Percentiles rank a stretch among this genome's conserved stretches.
phyloP scores from a whole-genome alignment of 2,329 filamentous ascomycete genomes.

The Coniosporium tulheliwenetii region DNA sequence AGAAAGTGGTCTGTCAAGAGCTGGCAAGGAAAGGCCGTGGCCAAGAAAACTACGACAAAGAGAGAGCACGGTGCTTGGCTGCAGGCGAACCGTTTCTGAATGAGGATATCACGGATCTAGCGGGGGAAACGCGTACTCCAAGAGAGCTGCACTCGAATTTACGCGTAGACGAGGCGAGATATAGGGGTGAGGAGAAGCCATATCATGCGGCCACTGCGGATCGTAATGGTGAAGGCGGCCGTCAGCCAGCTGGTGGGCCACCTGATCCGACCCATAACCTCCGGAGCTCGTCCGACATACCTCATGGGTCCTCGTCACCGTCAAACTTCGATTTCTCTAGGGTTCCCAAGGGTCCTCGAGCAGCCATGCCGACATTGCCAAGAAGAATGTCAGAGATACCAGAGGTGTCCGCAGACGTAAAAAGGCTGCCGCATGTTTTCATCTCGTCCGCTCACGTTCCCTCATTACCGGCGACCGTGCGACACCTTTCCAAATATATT shows the following conservation, averaged over 20 bases:
- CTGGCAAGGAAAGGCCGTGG: too few relatives aligned
- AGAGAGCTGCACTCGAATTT: not conserved
- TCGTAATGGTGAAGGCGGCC: not conserved
- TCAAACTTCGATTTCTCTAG: slow-evolving; percentile 2
- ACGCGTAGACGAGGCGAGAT: not conserved
- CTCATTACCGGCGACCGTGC: slow-evolving; percentile 1
- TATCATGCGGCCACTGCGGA: not conserved
- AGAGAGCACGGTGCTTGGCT: too few relatives aligned
- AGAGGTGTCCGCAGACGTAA: not conserved
- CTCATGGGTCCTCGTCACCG: not conserved
- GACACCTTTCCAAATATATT: slow-evolving; percentile 7
- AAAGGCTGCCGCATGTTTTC: slow-evolving; percentile 10
- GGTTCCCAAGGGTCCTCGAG: slow-evolving; percentile 3
- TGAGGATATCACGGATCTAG: too few relatives aligned
- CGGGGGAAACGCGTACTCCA: not conserved
- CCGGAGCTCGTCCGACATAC: not conserved
- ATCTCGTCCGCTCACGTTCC: slow-evolving; percentile 9
- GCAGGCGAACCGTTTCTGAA: too few relatives aligned
- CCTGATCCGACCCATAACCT: not conserved
- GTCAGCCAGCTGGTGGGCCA: not conserved
- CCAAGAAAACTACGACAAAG: too few relatives aligned
- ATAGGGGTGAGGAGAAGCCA: not conserved
- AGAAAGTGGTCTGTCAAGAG: too few relatives aligned
- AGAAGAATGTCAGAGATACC: not conserved
- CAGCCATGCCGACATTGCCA: not conserved